Evolutionary conservation across 495 filamentous ascomycete species (phyloP).

Genomic region (Penicillium fimorum): DNA sequence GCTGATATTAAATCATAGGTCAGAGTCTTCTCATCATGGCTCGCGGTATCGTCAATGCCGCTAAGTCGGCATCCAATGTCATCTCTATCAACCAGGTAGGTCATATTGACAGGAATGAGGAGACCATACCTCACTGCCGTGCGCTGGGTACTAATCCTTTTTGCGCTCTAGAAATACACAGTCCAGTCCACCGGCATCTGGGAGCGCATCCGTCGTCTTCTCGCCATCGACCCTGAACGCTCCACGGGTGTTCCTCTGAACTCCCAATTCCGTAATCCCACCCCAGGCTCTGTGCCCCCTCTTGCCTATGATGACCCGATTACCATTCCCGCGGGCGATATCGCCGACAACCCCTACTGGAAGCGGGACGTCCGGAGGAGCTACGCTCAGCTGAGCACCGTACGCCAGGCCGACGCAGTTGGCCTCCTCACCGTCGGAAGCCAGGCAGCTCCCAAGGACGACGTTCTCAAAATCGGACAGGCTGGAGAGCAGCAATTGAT

Average conservation of each 20-base stretch:
- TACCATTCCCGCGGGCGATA: slow-evolving; percentile 86
- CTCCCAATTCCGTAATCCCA: slow-evolving; percentile 84
- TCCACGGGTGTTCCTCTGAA: slow-evolving; percentile 91
- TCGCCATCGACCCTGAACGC: slow-evolving; percentile 84
- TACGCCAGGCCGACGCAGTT: slow-evolving; percentile 83
- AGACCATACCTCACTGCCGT: not conserved
- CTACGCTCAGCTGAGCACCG: slow-evolving; percentile 79
- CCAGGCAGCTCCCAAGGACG: slow-evolving; percentile 73
- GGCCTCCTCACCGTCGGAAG: slow-evolving; percentile 83
- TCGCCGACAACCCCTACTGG: slow-evolving; percentile 98
- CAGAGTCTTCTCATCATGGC: slow-evolving; percentile 40
- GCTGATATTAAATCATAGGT: slow-evolving; percentile 21
- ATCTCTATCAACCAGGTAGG: slow-evolving; percentile 41
- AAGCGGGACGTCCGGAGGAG: slow-evolving; percentile 84
- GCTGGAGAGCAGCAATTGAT: slow-evolving; percentile 78
- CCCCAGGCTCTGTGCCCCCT: slow-evolving; percentile 78
- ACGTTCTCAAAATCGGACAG: slow-evolving; percentile 73
- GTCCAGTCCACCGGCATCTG: slow-evolving; percentile 88
- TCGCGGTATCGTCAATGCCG: slow-evolving; percentile 43
- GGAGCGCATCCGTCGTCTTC: slow-evolving; percentile 72
- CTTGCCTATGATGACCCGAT: slow-evolving; percentile 82
- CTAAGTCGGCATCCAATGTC: slow-evolving; percentile 42
- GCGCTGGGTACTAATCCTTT: not conserved
- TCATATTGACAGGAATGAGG: not conserved
- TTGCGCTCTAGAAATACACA: slow-evolving; percentile 83